Conservation (phyloP, 2,329 filamentous ascomycete genomes). For the Clarireedia homoeocarpa region DNA sequence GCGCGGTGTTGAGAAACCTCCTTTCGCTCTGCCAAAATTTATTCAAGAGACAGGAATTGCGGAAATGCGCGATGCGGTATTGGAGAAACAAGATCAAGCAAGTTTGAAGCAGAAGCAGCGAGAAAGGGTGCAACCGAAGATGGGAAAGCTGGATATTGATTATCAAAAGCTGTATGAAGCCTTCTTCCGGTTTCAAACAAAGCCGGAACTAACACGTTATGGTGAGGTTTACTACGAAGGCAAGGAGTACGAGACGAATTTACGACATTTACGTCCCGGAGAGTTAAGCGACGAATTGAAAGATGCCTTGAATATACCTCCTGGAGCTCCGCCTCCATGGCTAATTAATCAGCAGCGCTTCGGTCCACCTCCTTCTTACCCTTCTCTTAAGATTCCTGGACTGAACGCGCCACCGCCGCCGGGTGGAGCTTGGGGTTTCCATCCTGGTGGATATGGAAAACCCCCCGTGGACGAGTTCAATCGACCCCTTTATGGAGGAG, state of each 20-base stretch:
- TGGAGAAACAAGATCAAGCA: constrained; percentile 92
- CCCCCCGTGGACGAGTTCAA: constrained; percentile 92
- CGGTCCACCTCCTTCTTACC: constrained; percentile 89
- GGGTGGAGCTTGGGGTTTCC: constrained; percentile 89
- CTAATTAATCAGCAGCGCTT: constrained; percentile 93
- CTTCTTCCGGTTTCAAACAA: constrained; percentile 96
- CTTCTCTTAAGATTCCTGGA: constrained; percentile 88
- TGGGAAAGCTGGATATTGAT: constrained; percentile 95
- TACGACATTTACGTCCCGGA: constrained; percentile 81
- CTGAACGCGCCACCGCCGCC: constrained; percentile 88
- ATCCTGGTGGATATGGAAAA: constrained; percentile 92
- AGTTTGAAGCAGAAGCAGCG: constrained; percentile 91
- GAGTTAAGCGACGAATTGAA: constrained; percentile 84
- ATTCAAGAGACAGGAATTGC: constrained; percentile 96
- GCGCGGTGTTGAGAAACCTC: constrained; percentile 89
- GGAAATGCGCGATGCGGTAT: constrained; percentile 93
- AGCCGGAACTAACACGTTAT: constrained; percentile 86
- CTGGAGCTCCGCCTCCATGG: constrained; percentile 91
- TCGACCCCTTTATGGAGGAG: constrained; percentile 82
- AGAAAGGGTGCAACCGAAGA: constrained; percentile 88
- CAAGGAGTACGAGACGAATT: constrained; percentile 94
- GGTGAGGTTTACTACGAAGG: constrained; percentile 99
- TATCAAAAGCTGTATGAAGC: constrained; percentile 98
- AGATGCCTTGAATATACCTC: constrained; percentile 88
- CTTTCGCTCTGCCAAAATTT: constrained; percentile 89